Evolutionary conservation across 306 rosid genomes (phyloP).

Genomic region (Prunus salicina): DNA sequence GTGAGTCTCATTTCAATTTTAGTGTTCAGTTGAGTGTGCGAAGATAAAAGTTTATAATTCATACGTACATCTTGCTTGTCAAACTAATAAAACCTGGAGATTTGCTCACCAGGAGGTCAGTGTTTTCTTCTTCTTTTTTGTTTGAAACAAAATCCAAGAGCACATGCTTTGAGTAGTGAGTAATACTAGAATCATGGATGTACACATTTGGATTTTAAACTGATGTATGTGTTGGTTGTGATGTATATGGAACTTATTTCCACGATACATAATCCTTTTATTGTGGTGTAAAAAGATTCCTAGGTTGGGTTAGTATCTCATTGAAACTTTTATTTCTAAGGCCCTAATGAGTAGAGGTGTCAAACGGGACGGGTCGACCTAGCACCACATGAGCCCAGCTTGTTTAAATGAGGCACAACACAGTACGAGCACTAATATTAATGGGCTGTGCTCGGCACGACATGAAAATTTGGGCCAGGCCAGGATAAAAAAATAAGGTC

Average conservation of each 20-base stretch:
- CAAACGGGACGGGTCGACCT: too few species aligned
- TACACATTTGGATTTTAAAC: neutral
- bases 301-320: slow-evolving; percentile 47
- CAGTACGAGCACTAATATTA: too few species aligned
- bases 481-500: too few species aligned
- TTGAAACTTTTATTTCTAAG: neutral
- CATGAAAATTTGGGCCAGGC: too few species aligned
- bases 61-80: slow-evolving; percentile 49
- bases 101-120: slow-evolving; percentile 53
- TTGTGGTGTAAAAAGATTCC: slow-evolving; percentile 61
- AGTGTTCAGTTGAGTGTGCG: neutral
- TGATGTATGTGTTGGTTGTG: neutral
- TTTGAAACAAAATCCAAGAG: neutral
- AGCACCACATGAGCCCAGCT: too few species aligned
- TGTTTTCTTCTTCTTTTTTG: neutral
- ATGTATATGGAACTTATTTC: slow-evolving; percentile 62
- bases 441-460: too few species aligned
- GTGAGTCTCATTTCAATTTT: slow-evolving; percentile 28
- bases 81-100: slow-evolving; percentile 45
- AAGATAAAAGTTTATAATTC: neutral
- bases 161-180: too few species aligned
- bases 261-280: slow-evolving; percentile 53
- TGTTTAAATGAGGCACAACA: too few species aligned
- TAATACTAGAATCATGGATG: neutral
- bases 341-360: too few species aligned